Evolutionary conservation across 805 yeast genomes (phyloP), one percentile per base, ranked within the genome.

Genomic region (Scheffersomyces stipitis): DNA sequence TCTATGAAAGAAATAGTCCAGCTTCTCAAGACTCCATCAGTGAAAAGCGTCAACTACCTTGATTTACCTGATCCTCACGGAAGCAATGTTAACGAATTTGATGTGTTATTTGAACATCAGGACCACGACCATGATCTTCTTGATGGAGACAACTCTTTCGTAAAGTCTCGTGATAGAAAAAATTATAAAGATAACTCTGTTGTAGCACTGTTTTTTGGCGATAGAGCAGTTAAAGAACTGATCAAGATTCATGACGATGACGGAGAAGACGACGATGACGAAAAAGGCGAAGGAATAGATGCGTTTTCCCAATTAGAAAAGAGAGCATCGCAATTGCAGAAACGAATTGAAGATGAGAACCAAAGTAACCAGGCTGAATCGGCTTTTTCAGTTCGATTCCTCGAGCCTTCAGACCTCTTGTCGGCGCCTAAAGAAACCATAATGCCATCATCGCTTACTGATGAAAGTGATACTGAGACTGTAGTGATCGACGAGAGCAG

Each of bases 1-100:
- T 58, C 67, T 8, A 65, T 65, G 66, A 55, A 54, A 31, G 69
- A 65, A 35, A 58, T 65, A 8, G 51, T 62, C 5, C 52, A 55
- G 33, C 45, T 65, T 30, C 49, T 65, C 28, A 58, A 58, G 38
- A 55, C 60, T 4, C 69, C 69, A 3, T 31, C 49, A 8, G 48
- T 45, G 16, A 41, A 45, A 28, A 38, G 37, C 22, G 32, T 44
- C n/a, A 47, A 54, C 30, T 44, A 45, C 34, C 37, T 56, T 36
- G 48, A 51, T 18, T 33, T 58, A 3, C 58, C 56, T 4, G 60
- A 51, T 15, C 51, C 51, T 4, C 32, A 41, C 26, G 43, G 41
- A 15, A 15, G 22, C 24, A 33, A 18, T 20, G 18, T 29, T 18
- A 49, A 48, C 36, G 56, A 48, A 13, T 44, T 40, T 34, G 57